A percentile compares a stretch with the other conserved stretches of the same genome.
Conservation (phyloP, 2,329 filamentous ascomycete species). For the Ophiocordyceps camponoti-leonardi region DNA sequence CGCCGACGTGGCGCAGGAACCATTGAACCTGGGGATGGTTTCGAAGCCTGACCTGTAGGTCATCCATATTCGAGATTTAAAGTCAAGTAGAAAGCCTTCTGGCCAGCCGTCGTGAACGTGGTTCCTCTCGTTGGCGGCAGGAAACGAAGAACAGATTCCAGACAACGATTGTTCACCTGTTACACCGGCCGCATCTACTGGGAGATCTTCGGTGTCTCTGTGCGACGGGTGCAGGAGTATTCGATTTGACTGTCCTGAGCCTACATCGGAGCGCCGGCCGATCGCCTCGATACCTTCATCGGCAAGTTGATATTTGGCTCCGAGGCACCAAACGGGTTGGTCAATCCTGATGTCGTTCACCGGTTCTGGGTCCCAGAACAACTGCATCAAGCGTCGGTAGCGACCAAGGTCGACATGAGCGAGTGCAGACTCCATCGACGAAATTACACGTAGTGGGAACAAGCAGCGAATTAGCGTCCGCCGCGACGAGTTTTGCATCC, state of each 20-base stretch:
- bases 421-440: slow-evolving; percentile 18
- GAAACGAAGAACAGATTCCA: too few species aligned
- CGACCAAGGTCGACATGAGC: slow-evolving; percentile 57
- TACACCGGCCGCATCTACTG: too few species aligned
- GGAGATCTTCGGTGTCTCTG: too few species aligned
- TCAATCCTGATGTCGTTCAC: slow-evolving; percentile 54
- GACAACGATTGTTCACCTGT: too few species aligned
- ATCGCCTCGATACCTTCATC: slow-evolving; percentile 2
- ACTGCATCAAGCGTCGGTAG: slow-evolving; percentile 67
- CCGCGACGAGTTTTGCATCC: too few species aligned
- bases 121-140: slow-evolving; percentile 16
- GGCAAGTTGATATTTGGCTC: slow-evolving; percentile 30
- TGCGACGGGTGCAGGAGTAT: slow-evolving; percentile 24
- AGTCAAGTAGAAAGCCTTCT: slow-evolving; percentile 69
- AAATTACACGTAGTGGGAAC: too few species aligned
- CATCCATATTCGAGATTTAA: slow-evolving; percentile 89
- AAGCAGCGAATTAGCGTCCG: too few species aligned
- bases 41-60: slow-evolving; percentile 84
- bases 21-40: slow-evolving; percentile 61
- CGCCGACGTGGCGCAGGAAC: slow-evolving; percentile 50
- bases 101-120: slow-evolving; percentile 59
- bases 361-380: slow-evolving; percentile 83
- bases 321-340: slow-evolving; percentile 71
- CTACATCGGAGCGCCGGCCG: slow-evolving; percentile 9
- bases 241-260: slow-evolving; percentile 25